A percentile compares a stretch with the other conserved stretches of the same genome.
These are phyloP conservation scores for Paradendryphiella salina DNA, from an alignment of 2,329 filamentous ascomycete genomes.

Conservation along the genomic window DNA sequence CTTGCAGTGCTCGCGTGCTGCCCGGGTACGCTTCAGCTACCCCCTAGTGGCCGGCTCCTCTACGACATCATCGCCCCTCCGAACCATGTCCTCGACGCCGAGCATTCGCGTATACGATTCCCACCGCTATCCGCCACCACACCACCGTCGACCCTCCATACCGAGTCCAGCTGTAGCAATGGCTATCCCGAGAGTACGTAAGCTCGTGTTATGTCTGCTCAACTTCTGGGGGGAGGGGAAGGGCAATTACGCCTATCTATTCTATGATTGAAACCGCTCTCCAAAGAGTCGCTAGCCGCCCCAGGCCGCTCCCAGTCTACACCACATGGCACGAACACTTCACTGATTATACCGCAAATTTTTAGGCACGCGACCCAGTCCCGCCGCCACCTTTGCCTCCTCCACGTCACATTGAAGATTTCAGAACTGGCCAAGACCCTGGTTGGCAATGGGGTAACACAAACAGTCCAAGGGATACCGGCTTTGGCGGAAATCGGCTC, in stretches of 20 bases:
- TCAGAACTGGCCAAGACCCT: constrained; percentile 61
- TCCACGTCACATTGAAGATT: constrained; percentile 61
- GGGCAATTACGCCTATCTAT: not conserved
- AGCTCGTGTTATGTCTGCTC: constrained; percentile 4
- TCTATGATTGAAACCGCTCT: not conserved
- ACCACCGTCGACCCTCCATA: constrained; percentile 44
- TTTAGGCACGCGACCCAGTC: constrained; percentile 53
- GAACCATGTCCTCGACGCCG: constrained; percentile 44
- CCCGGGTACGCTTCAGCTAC: constrained; percentile 42
- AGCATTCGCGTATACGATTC: constrained; percentile 51
- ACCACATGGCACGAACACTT: not conserved
- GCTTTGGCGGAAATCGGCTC: constrained; percentile 52
- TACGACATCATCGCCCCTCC: constrained; percentile 27
- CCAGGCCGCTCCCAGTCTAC: not conserved
- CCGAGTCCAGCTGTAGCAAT: constrained; percentile 55
- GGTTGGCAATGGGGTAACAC: constrained; percentile 67
- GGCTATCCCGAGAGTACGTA: constrained; percentile 60
- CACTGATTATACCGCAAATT: constrained; percentile 6
- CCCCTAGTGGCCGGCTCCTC: constrained; percentile 36
- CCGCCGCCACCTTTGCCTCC: constrained; percentile 70
- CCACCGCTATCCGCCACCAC: constrained; percentile 42
- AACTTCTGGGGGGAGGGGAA: not conserved
- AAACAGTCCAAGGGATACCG: constrained; percentile 55
- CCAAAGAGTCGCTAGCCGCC: not conserved
- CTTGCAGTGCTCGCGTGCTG: constrained; percentile 29